Evolutionary conservation across 805 yeast species (phyloP).

Genomic region (Candida arabinofermentans): DNA sequence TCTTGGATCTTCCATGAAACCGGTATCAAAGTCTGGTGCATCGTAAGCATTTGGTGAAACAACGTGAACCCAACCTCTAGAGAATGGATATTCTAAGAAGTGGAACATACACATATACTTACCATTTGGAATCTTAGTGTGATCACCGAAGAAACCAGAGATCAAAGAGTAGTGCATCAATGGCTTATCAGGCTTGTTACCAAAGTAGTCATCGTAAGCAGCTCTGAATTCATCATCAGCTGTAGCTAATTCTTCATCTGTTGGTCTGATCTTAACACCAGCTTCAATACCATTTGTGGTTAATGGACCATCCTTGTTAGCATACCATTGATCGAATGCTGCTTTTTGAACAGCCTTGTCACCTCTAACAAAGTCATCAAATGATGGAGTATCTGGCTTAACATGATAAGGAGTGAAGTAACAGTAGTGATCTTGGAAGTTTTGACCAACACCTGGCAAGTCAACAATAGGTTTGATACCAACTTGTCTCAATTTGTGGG

Average conservation of each 20-base stretch:
- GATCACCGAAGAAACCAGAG: constrained; percentile 30
- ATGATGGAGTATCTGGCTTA: constrained; percentile 26
- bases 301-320: constrained; percentile 29
- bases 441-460: constrained; percentile 30
- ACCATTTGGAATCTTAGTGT: constrained; percentile 28
- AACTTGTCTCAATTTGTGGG: constrained; percentile 26
- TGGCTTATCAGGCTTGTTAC: constrained; percentile 29
- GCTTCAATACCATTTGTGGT: constrained; percentile 31
- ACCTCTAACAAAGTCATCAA: constrained; percentile 29
- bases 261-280: constrained; percentile 31
- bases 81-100: constrained; percentile 31
- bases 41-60: constrained; percentile 25
- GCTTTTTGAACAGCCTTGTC: constrained; percentile 23
- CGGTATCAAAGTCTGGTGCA: constrained; percentile 27
- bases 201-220: constrained; percentile 26
- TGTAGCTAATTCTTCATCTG: constrained; percentile 25
- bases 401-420: constrained; percentile 27
- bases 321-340: constrained; percentile 29
- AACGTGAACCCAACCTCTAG: constrained; percentile 25
- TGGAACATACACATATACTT: constrained; percentile 29
- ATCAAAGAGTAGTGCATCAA: constrained; percentile 29
- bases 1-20: constrained; percentile 27
- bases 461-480: constrained; percentile 29
- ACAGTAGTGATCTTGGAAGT: constrained; percentile 31
- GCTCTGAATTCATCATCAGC: constrained; percentile 25